phyloP scores from a whole-genome alignment of 768 basidiomycete species.

The Termitomyces sp. region DNA sequence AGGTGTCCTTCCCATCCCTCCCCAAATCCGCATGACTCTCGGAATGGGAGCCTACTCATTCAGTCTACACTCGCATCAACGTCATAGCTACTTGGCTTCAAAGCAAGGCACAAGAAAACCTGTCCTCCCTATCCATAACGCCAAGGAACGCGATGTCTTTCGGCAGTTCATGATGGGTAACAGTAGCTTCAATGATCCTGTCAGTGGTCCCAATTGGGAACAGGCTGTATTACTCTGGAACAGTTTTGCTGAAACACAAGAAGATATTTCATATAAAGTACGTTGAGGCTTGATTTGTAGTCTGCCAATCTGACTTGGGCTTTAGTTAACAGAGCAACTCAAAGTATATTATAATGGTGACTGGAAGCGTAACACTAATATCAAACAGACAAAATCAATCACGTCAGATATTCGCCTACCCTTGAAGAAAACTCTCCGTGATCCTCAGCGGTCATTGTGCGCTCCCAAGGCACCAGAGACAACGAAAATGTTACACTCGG shows the following conservation, averaged over 20 bases:
- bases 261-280: background rate
- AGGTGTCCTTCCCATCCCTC: slow-evolving; percentile 9
- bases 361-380: background rate
- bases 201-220: background rate
- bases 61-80: background rate
- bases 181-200: background rate
- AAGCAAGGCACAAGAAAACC: background rate
- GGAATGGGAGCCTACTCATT: background rate
- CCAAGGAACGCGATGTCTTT: background rate
- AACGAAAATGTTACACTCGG: background rate
- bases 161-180: background rate
- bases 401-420: background rate
- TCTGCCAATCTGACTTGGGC: too few relatives aligned
- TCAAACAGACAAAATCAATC: slow-evolving; percentile 1
- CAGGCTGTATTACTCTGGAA: background rate
- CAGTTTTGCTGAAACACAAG: background rate
- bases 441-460: background rate
- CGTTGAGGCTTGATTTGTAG: background rate
- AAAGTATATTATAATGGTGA: slow-evolving; percentile 1
- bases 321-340: slow-evolving; percentile 1
- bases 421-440: background rate
- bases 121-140: background rate
- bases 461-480: background rate
- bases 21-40: background rate
- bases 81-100: background rate